phyloP scores from a whole-genome alignment of 495 filamentous ascomycete species.

The Penicillium cosmopolitanum region DNA sequence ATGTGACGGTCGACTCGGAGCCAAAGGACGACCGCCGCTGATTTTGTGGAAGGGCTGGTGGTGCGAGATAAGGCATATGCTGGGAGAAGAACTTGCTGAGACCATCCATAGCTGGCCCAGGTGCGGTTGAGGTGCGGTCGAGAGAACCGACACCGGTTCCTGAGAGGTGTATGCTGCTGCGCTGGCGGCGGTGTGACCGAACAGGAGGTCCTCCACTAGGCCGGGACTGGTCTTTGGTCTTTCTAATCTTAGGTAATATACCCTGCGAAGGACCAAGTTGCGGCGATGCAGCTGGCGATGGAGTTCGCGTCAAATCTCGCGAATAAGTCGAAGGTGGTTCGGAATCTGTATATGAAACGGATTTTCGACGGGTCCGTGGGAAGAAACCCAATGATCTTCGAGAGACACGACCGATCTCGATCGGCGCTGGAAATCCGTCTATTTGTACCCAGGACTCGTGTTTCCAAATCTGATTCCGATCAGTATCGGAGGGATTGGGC shows the following conservation, averaged over 20 bases:
- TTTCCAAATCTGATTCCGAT: slow-evolving; percentile 67
- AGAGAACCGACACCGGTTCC: slow-evolving; percentile 87
- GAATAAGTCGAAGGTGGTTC: slow-evolving; percentile 40
- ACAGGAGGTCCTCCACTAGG: slow-evolving; percentile 22
- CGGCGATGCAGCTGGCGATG: slow-evolving; percentile 39
- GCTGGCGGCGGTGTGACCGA: slow-evolving; percentile 40
- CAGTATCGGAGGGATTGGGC: slow-evolving; percentile 31
- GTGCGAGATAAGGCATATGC: slow-evolving; percentile 73
- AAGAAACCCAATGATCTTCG: slow-evolving; percentile 87
- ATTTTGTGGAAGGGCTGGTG: slow-evolving; percentile 33
- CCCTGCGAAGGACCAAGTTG: slow-evolving; percentile 30
- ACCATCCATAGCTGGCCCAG: slow-evolving; percentile 79
- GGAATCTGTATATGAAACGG: slow-evolving; percentile 53
- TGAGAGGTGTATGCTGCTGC: slow-evolving; percentile 56
- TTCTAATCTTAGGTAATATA: slow-evolving; percentile 23
- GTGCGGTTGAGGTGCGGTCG: slow-evolving; percentile 64
- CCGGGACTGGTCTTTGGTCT: slow-evolving; percentile 24
- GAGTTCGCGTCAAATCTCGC: slow-evolving; percentile 37
- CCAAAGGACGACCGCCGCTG: slow-evolving; percentile 45
- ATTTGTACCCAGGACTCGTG: slow-evolving; percentile 87
- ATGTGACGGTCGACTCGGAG: slow-evolving; percentile 44
- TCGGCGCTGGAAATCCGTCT: slow-evolving; percentile 66
- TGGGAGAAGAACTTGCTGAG: slow-evolving; percentile 78
- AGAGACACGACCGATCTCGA: slow-evolving; percentile 86
- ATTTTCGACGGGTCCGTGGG: slow-evolving; percentile 87